Base-by-base conservation (phyloP, 106 monocot species). In the Dendrobium officinale region DNA sequence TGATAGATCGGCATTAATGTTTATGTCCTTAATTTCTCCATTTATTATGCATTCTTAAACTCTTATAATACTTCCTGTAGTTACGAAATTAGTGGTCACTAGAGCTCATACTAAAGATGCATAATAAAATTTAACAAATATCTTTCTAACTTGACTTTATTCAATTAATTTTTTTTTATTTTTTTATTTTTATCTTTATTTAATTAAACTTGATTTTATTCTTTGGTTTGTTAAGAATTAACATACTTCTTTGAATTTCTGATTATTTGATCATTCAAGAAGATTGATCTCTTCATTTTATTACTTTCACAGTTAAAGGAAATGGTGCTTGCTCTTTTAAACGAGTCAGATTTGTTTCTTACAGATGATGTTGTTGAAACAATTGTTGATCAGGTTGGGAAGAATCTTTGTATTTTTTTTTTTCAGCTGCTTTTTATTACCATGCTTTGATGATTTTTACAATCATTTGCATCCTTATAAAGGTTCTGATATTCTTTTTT, bases 241-340 rank as follows among this genome's bases (percentile, higher is more conserved):
- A 27, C 27, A 15, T 40, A 13, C 16, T 64, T 2, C 64, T 64
- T 6, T 72, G 9, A 72, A 26, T 13, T 13, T 72, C 20, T 72
- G 37, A 16, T 33, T 33, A 15, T 72, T 33, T 72, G 9, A 9
- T 80, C 75, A 26, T 33, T 58, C 9, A 55, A 19, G 16, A 43
- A 81, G 19, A 15, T 9, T 47, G 27, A 48, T 45, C 27, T 51
- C 15, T 78, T 11, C 17, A 2, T 82, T 80, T 72, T 40, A 9
- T 10, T 15, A 26, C 9, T 24, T 44, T 79, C 26, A 40, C 86
- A 97, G 94, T 80, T 98, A 80, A 92, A 92, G 68, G 98, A 98
- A 76, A 94, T 98, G 98, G 98, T 98, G 15, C 16, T 91, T 58
- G 98, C 98, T 68, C 87, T 98, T 37, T 74, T 92, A 7, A 88